Conservation (phyloP, 1,284 basidiomycete genomes). For the Puccinia triticina region DNA sequence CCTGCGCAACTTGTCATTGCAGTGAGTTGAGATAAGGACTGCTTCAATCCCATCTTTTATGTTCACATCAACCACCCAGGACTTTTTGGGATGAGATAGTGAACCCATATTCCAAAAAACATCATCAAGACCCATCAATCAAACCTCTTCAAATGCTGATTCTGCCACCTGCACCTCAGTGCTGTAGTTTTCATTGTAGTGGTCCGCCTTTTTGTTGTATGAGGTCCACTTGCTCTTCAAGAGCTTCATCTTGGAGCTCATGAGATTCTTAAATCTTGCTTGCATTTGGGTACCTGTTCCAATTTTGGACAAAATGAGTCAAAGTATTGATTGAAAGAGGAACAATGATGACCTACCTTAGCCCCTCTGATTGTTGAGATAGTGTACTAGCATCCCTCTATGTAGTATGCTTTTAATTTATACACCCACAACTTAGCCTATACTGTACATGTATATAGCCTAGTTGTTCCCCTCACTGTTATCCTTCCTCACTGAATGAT, state of each 20-base stretch:
- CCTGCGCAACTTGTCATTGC: neutral
- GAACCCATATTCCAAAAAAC: constrained; percentile 12
- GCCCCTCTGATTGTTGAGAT: neutral
- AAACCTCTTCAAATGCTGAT: neutral
- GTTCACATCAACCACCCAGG: neutral
- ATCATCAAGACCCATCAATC: neutral
- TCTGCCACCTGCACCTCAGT: neutral
- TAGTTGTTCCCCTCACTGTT: too few species aligned
- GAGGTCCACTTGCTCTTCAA: neutral
- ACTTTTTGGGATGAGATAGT: constrained; percentile 4
- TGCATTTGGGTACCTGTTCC: constrained; percentile 16
- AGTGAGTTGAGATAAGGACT: neutral
- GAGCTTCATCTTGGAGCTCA: neutral
- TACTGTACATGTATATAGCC: too few species aligned
- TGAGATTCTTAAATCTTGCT: constrained; percentile 4
- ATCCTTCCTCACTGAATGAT: too few species aligned
- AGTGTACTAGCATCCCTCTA: too few species aligned
- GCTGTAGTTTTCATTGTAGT: neutral
- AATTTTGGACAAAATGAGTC: neutral
- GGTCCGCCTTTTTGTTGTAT: neutral
- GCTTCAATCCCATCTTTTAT: neutral
- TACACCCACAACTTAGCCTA: too few species aligned
- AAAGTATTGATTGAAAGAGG: neutral
- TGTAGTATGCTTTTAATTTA: too few species aligned
- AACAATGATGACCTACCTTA: neutral